Evolutionary conservation across 83 land plant species (phyloP).

Genomic region (Thuja plicata): DNA sequence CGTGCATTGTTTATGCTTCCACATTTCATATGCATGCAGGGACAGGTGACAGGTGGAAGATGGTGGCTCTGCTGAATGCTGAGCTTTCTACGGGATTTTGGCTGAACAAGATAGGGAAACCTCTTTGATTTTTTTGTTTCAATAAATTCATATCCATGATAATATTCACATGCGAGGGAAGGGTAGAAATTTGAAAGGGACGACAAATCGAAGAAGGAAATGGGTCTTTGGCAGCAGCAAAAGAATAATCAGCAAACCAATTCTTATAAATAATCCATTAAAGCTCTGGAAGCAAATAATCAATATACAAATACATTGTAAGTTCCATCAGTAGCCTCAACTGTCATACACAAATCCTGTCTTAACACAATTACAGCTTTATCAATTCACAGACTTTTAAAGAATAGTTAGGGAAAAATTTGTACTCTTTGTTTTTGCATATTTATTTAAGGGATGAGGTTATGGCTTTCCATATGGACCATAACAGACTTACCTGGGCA

Average conservation of each 20-base stretch:
- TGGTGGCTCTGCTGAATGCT: too few relatives aligned
- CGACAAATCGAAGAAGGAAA: neutral
- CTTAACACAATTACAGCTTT: neutral
- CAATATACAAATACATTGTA: slow-evolving; percentile 93
- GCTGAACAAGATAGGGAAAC: too few relatives aligned
- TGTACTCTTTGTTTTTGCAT: neutral
- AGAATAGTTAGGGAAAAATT: neutral
- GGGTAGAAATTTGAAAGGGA: neutral
- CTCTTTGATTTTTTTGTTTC: too few relatives aligned
- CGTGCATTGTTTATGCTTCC: too few relatives aligned
- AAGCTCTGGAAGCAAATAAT: slow-evolving; percentile 86
- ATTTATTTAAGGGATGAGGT: neutral
- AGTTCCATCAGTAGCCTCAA: slow-evolving; percentile 18
- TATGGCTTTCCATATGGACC: neutral
- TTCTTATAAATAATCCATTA: slow-evolving; percentile 89
- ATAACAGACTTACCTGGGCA: neutral
- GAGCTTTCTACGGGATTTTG: too few relatives aligned
- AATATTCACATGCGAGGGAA: too few relatives aligned
- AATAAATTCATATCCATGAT: too few relatives aligned
- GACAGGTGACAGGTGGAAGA: too few relatives aligned
- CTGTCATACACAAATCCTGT: neutral
- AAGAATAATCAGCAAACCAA: slow-evolving; percentile 15
- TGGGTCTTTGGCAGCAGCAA: neutral
- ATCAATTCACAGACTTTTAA: neutral
- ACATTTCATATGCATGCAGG: too few relatives aligned